Percentiles rank a stretch among this genome's conserved stretches.
These are phyloP conservation scores for Tulasnella sp. DNA, from an alignment of 768 basidiomycete genomes.

Conservation along the genomic window DNA sequence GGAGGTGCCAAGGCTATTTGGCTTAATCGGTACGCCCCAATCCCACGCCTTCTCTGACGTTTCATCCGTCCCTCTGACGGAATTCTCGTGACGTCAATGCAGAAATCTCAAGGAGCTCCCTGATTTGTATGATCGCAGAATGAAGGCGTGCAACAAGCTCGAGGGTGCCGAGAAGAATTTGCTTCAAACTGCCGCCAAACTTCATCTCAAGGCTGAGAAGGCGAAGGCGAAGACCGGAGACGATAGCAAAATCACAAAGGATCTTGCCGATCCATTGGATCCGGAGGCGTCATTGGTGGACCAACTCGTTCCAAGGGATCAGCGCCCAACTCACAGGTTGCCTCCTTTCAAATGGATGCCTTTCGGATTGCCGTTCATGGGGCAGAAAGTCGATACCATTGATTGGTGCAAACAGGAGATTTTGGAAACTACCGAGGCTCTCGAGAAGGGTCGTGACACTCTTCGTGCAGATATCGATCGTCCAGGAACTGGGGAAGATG, in stretches of 20 bases:
- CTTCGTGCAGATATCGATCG: constrained; percentile 17
- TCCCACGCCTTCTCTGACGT: neutral
- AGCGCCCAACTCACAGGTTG: constrained; percentile 72
- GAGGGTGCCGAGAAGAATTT: constrained; percentile 76
- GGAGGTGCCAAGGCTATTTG: constrained; percentile 86
- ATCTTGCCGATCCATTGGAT: constrained; percentile 24
- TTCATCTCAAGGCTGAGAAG: constrained; percentile 36
- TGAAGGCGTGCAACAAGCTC: constrained; percentile 60
- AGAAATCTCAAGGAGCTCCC: constrained; percentile 82
- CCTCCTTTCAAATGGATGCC: constrained; percentile 26
- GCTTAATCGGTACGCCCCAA: constrained; percentile 57
- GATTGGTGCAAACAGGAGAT: constrained; percentile 80
- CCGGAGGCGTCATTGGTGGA: constrained; percentile 31
- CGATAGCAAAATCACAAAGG: constrained; percentile 22
- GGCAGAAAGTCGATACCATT: constrained; percentile 86
- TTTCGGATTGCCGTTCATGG: constrained; percentile 50
- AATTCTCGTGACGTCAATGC: too few relatives aligned
- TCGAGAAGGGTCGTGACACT: constrained; percentile 38
- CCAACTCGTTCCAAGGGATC: constrained; percentile 47
- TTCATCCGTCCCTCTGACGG: neutral
- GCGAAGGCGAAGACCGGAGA: constrained; percentile 37
- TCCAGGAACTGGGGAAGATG: constrained; percentile 11
- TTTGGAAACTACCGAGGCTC: constrained; percentile 34
- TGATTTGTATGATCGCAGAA: constrained; percentile 61
- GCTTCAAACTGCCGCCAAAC: constrained; percentile 60